These are phyloP conservation scores for Metschnikowia cerradonensis DNA, from an alignment of 805 yeast species.

Conservation along the genomic window DNA sequence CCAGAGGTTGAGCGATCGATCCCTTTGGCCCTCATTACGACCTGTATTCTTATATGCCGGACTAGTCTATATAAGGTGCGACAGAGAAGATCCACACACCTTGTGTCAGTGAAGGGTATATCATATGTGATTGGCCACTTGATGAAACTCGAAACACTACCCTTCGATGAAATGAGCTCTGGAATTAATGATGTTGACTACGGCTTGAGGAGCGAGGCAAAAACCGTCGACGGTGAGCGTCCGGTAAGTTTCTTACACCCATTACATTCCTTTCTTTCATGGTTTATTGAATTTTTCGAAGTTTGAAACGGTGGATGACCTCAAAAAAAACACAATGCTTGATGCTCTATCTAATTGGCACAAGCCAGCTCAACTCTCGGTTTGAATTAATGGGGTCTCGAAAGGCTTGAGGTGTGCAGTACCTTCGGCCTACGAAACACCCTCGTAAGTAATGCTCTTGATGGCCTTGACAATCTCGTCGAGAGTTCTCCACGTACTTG, in stretches of 20 bases:
- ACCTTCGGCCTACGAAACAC: too few relatives aligned
- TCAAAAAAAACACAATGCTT: neutral
- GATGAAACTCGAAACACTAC: constrained; percentile 23
- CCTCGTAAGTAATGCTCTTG: constrained; percentile 68
- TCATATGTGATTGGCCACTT: constrained; percentile 28
- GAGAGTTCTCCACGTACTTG: constrained; percentile 91
- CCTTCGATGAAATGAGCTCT: neutral
- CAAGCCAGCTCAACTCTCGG: neutral
- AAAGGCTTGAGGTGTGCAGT: too few relatives aligned
- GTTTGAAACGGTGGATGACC: constrained; percentile 21
- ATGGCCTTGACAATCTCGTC: constrained; percentile 69
- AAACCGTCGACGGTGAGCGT: constrained; percentile 25
- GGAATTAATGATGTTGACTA: constrained; percentile 13
- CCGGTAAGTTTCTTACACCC: constrained; percentile 76
- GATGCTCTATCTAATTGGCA: neutral
- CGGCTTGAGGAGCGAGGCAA: constrained; percentile 12
- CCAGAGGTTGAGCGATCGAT: too few relatives aligned
- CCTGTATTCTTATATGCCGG: too few relatives aligned
- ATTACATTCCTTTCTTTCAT: constrained; percentile 65
- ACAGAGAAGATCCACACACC: constrained; percentile 20
- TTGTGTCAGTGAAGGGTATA: constrained; percentile 27
- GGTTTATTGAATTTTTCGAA: constrained; percentile 59
- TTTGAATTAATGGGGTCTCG: constrained; percentile 16
- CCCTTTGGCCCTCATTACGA: too few relatives aligned
- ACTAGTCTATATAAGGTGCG: too few relatives aligned